A percentile compares a stretch with the other conserved stretches of the same genome.
Conservation (phyloP, 2,329 filamentous ascomycete genomes). For the Alternaria sp. region DNA sequence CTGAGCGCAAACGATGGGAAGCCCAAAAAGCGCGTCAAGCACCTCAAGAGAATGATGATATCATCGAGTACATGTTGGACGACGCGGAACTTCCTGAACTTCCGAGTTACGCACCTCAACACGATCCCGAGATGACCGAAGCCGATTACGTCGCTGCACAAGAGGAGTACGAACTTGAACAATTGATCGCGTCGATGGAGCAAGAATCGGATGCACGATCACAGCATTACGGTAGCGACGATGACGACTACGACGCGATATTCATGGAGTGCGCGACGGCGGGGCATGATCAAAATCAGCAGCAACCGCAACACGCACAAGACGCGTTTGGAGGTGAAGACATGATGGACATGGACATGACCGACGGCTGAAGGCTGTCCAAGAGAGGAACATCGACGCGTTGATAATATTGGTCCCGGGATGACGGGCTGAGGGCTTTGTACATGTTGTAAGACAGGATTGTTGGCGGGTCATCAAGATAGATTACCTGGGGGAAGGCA, state of each 20-base stretch:
- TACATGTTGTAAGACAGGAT: not conserved
- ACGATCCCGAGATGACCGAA: slow-evolving; percentile 42
- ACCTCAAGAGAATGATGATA: slow-evolving; percentile 36
- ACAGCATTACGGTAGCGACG: slow-evolving; percentile 60
- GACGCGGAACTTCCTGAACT: slow-evolving; percentile 16
- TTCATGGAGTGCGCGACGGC: slow-evolving; percentile 67
- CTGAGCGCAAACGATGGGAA: slow-evolving; percentile 56
- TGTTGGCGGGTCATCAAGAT: not conserved
- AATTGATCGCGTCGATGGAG: slow-evolving; percentile 57
- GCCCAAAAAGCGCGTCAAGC: slow-evolving; percentile 54
- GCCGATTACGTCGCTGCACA: slow-evolving; percentile 52
- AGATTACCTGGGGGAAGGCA: not conserved
- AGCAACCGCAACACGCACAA: slow-evolving; percentile 24
- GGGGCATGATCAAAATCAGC: slow-evolving; percentile 57
- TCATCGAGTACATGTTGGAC: slow-evolving; percentile 37
- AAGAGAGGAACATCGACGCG: not conserved
- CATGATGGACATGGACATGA: slow-evolving; percentile 52
- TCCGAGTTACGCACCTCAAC: slow-evolving; percentile 12
- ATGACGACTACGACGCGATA: slow-evolving; percentile 68
- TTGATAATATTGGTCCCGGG: not conserved
- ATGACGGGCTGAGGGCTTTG: not conserved
- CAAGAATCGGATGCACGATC: slow-evolving; percentile 31
- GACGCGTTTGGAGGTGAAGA: slow-evolving; percentile 28
- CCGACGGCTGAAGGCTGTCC: slow-evolving; percentile 24
- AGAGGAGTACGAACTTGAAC: slow-evolving; percentile 57